Conservation (phyloP, 2,329 filamentous ascomycete genomes). For the Ophiostoma pallidulum region DNA sequence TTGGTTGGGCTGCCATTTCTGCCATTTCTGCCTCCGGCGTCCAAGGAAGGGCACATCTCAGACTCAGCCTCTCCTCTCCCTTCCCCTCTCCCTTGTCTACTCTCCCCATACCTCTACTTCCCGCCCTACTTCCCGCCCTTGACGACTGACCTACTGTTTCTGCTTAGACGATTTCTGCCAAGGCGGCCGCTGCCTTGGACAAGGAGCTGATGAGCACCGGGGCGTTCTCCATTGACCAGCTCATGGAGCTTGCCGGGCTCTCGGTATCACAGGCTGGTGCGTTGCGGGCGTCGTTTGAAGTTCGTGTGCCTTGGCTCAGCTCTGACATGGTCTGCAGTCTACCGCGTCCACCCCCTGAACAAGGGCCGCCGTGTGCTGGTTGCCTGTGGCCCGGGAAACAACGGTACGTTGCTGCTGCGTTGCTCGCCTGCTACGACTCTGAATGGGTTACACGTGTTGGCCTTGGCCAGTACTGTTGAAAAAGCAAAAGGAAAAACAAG, state of each 20-base stretch:
- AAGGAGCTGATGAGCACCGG: slow-evolving; percentile 84
- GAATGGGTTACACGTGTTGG: no score
- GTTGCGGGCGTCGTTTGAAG: no score
- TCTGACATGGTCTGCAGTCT: slow-evolving; percentile 46
- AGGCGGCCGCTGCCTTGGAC: slow-evolving; percentile 81
- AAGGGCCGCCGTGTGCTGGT: slow-evolving; percentile 68
- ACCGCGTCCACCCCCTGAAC: slow-evolving; percentile 66
- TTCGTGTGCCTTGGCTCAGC: not conserved
- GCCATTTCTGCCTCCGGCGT: no score
- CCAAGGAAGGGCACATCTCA: no score
- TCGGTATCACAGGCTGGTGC: slow-evolving; percentile 83
- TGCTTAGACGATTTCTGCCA: slow-evolving; percentile 71
- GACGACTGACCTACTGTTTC: not conserved
- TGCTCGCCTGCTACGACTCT: no score
- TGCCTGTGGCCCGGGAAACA: slow-evolving; percentile 80
- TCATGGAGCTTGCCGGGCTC: slow-evolving; percentile 93
- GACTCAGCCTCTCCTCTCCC: no score
- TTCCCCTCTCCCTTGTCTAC: not conserved
- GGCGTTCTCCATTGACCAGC: slow-evolving; percentile 87
- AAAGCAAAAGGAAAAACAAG: no score
- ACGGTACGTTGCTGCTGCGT: slow-evolving; percentile 35
- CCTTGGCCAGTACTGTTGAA: no score
- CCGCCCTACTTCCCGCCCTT: not conserved
- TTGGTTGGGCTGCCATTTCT: no score
- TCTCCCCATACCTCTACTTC: not conserved